Conservation (phyloP, 495 filamentous ascomycete genomes). For the Penicillium paxilli region DNA sequence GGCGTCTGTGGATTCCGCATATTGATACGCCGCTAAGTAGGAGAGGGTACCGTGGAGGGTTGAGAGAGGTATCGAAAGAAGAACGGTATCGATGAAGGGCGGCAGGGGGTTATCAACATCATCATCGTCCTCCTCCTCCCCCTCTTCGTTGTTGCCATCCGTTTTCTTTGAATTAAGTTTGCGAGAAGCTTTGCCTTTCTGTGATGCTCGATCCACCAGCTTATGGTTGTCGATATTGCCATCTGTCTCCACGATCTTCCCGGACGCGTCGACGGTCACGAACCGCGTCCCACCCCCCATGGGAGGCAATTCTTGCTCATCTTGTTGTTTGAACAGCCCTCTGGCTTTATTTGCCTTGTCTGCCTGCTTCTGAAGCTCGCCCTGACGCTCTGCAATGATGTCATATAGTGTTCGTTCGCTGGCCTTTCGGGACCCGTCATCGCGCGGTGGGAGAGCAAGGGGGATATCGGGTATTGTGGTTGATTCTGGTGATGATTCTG, state of each 20-base stretch:
- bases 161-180: not conserved
- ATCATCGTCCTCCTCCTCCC: slow-evolving; percentile 5
- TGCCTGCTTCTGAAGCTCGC: slow-evolving; percentile 26
- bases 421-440: slow-evolving; percentile 25
- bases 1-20: slow-evolving; percentile 67
- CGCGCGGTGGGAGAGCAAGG: slow-evolving; percentile 35
- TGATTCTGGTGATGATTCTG: slow-evolving; percentile 6
- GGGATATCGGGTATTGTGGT: slow-evolving; percentile 28
- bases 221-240: slow-evolving; percentile 16
- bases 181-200: slow-evolving; percentile 7
- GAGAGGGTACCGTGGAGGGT: slow-evolving; percentile 88
- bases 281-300: slow-evolving; percentile 31
- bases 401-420: slow-evolving; percentile 49
- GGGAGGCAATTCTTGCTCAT: slow-evolving; percentile 4
- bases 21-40: slow-evolving; percentile 90
- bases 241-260: slow-evolving; percentile 33
- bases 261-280: slow-evolving; percentile 39
- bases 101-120: slow-evolving; percentile 29
- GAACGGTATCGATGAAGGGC: slow-evolving; percentile 47
- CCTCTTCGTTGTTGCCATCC: not conserved
- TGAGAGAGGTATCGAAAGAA: slow-evolving; percentile 64
- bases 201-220: slow-evolving; percentile 3
- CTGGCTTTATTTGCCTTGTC: slow-evolving; percentile 2
- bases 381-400: slow-evolving; percentile 49
- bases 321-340: not conserved